phyloP scores from a whole-genome alignment of 768 basidiomycete species.

The Agaricus sinodeliciosus region DNA sequence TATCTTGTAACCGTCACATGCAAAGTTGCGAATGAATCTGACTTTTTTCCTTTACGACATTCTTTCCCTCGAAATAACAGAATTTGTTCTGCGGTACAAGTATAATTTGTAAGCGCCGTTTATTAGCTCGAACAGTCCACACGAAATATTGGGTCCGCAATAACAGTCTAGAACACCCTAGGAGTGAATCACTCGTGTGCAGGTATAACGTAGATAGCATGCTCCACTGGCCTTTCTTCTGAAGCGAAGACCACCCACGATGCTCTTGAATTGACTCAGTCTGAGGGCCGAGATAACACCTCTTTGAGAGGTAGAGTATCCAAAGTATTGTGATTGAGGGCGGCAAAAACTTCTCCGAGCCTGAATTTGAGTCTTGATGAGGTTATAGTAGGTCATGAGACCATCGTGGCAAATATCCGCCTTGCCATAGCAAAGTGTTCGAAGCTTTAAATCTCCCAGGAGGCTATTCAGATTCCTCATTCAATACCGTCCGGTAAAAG shows the following conservation, averaged over 20 bases:
- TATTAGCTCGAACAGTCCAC: no score
- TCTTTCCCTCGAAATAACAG: no score
- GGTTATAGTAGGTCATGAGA: not conserved
- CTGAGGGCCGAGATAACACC: not conserved
- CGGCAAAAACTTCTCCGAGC: not conserved
- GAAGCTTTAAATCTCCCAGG: not conserved
- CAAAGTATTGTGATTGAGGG: not conserved
- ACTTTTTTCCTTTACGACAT: no score
- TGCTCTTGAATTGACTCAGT: constrained; percentile 4
- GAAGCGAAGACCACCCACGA: not conserved
- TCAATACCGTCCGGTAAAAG: not conserved
- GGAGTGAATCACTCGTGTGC: no score
- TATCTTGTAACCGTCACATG: no score
- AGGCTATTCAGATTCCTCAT: not conserved
- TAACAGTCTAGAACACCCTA: no score
- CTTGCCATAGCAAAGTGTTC: not conserved
- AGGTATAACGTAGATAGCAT: not conserved
- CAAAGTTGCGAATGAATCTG: no score
- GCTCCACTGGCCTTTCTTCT: not conserved
- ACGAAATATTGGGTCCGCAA: no score
- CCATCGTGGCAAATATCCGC: not conserved
- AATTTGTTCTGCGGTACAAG: no score
- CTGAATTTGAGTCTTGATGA: not conserved
- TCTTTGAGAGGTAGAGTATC: not conserved
- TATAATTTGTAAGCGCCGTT: no score